Percentiles rank a stretch among this genome's conserved stretches.
phyloP scores from a whole-genome alignment of 768 basidiomycete genomes.

The Suillus brevipes region DNA sequence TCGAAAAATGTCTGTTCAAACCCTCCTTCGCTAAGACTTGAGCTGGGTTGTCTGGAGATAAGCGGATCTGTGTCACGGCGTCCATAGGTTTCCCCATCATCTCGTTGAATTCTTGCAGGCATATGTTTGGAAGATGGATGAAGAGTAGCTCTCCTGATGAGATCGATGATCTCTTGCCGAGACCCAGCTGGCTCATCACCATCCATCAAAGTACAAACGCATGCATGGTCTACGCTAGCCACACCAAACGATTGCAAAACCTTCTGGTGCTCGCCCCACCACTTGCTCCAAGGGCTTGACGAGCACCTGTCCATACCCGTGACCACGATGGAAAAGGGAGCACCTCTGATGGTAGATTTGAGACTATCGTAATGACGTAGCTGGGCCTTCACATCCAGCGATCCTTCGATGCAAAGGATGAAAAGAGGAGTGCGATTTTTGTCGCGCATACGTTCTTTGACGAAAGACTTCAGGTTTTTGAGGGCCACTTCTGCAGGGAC shows the following conservation, averaged over 20 bases:
- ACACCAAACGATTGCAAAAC: neutral
- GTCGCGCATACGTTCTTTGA: conserved; percentile 24
- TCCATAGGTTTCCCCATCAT: neutral
- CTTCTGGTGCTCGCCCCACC: neutral
- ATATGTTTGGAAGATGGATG: neutral
- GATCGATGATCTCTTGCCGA: neutral
- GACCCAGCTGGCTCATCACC: neutral
- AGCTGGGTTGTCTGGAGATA: neutral
- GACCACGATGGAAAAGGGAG: neutral
- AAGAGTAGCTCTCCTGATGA: neutral
- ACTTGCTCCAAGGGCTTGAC: neutral
- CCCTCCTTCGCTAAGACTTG: neutral
- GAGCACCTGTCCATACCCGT: neutral
- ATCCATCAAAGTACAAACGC: neutral
- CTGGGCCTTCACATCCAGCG: neutral
- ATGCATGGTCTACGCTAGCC: conserved; percentile 1
- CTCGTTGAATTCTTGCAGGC: neutral
- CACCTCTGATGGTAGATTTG: neutral
- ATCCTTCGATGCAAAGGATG: neutral
- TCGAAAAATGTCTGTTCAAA: neutral
- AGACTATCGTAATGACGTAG: neutral
- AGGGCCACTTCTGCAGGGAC: conserved; percentile 27
- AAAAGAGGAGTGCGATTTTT: neutral
- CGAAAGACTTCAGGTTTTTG: conserved; percentile 21
- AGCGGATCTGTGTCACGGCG: neutral